Evolutionary conservation across 2,329 filamentous ascomycete genomes (phyloP).

Genomic region (Ascochyta lentis): DNA sequence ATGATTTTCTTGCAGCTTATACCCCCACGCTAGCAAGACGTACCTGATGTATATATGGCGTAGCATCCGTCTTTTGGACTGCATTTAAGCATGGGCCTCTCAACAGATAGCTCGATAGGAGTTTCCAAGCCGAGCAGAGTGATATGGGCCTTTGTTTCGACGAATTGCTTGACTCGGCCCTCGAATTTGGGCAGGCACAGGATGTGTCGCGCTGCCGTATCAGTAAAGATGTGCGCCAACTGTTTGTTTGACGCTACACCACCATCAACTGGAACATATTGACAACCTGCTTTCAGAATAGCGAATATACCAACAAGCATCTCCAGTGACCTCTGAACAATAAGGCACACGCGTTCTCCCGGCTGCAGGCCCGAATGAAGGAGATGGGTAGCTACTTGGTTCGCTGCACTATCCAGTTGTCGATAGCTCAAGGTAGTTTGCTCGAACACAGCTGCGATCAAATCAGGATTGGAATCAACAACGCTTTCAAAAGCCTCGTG

Average conservation of each 20-base stretch:
- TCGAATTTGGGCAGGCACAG: slow-evolving; percentile 55
- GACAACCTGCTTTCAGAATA: slow-evolving; percentile 63
- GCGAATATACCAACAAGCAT: slow-evolving; percentile 66
- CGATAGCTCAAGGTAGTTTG: slow-evolving; percentile 23
- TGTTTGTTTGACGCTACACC: slow-evolving; percentile 47
- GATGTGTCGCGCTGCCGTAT: slow-evolving; percentile 55
- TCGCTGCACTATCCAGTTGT: slow-evolving; percentile 23
- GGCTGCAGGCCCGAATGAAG: slow-evolving; percentile 35
- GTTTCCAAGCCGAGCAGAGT: slow-evolving; percentile 24
- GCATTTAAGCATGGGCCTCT: slow-evolving; percentile 26
- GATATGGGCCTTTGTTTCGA: slow-evolving; percentile 19
- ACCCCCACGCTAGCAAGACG: background rate
- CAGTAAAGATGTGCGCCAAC: slow-evolving; percentile 57
- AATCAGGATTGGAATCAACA: slow-evolving; percentile 30
- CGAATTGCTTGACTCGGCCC: slow-evolving; percentile 31
- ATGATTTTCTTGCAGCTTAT: background rate
- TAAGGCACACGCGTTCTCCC: slow-evolving; percentile 59
- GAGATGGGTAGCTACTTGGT: slow-evolving; percentile 23
- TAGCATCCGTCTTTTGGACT: slow-evolving; percentile 39
- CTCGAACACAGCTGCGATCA: slow-evolving; percentile 31
- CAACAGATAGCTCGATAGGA: slow-evolving; percentile 22
- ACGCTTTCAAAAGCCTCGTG: slow-evolving; percentile 39
- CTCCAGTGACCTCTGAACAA: slow-evolving; percentile 62
- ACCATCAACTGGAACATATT: slow-evolving; percentile 67
- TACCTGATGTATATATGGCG: slow-evolving; percentile 61